Percentiles rank a stretch among this genome's conserved stretches.
These are phyloP conservation scores for Epichloe typhina DNA, from an alignment of 2,329 filamentous ascomycete genomes.

Conservation along the genomic window DNA sequence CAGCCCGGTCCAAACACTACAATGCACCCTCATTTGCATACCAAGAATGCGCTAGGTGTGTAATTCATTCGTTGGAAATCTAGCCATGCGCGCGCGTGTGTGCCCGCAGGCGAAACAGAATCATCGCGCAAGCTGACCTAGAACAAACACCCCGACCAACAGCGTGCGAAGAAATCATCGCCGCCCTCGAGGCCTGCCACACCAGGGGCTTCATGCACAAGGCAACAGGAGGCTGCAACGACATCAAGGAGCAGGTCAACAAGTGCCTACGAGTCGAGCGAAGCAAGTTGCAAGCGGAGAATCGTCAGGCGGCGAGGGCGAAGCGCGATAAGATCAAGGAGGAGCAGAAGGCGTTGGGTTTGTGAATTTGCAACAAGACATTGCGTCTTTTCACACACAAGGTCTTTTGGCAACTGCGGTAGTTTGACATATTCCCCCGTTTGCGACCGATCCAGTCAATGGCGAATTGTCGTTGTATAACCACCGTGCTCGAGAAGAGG, in stretches of 20 bases:
- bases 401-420: not conserved
- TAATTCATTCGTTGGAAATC: not conserved
- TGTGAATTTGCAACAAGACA: constrained; percentile 13
- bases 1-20: constrained; percentile 13
- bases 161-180: constrained; percentile 95
- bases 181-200: constrained; percentile 89
- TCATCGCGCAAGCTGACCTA: not conserved
- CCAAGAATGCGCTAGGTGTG: constrained; percentile 76
- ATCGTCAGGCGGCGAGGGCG: constrained; percentile 55
- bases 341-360: constrained; percentile 43
- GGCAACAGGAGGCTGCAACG: constrained; percentile 79
- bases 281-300: constrained; percentile 61
- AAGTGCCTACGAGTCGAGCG: constrained; percentile 73
- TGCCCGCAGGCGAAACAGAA: not conserved
- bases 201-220: constrained; percentile 86
- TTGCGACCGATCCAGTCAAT: not conserved
- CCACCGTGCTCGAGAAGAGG: not conserved
- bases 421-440: not conserved
- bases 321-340: constrained; percentile 61
- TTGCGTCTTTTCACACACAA: not conserved
- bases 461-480: not conserved
- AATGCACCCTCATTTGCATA: constrained; percentile 98
- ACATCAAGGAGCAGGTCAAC: constrained; percentile 71
- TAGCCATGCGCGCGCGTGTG: not conserved
- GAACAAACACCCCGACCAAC: constrained; percentile 9